Conservation (phyloP, 2,329 filamentous ascomycete species). For the Tolypocladium tundrense region DNA sequence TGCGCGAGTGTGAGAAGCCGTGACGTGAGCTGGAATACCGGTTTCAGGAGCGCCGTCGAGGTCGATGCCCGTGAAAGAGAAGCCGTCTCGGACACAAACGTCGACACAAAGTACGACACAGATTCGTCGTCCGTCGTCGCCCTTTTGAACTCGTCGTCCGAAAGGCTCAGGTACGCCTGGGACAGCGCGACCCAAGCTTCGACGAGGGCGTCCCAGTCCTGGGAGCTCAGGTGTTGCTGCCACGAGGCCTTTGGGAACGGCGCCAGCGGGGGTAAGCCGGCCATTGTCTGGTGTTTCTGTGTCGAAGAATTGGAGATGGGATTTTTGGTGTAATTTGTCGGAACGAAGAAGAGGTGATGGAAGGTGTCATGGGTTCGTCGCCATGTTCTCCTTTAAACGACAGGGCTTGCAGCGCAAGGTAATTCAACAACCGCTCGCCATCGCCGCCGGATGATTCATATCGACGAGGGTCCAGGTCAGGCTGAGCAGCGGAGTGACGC, state of each 20-base stretch:
- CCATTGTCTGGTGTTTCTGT: constrained; percentile 17
- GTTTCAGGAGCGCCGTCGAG: constrained; percentile 43
- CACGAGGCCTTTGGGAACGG: constrained; percentile 63
- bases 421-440: background rate
- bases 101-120: constrained; percentile 26
- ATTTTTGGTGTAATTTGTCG: background rate
- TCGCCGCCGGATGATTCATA: constrained; percentile 11
- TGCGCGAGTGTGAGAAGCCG: constrained; percentile 38
- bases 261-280: constrained; percentile 59
- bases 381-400: background rate
- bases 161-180: constrained; percentile 51
- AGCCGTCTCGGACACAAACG: constrained; percentile 51
- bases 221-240: constrained; percentile 52
- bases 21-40: constrained; percentile 53
- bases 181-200: constrained; percentile 65
- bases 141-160: constrained; percentile 43
- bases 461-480: background rate
- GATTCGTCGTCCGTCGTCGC: constrained; percentile 46
- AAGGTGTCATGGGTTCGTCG: background rate
- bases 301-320: background rate
- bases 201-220: constrained; percentile 70
- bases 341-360: no score
- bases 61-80: constrained; percentile 8
- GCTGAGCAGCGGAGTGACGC: background rate
- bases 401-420: background rate